phyloP scores from a whole-genome alignment of 352 stramenopile genomes.

The Phytophthora europaea region DNA sequence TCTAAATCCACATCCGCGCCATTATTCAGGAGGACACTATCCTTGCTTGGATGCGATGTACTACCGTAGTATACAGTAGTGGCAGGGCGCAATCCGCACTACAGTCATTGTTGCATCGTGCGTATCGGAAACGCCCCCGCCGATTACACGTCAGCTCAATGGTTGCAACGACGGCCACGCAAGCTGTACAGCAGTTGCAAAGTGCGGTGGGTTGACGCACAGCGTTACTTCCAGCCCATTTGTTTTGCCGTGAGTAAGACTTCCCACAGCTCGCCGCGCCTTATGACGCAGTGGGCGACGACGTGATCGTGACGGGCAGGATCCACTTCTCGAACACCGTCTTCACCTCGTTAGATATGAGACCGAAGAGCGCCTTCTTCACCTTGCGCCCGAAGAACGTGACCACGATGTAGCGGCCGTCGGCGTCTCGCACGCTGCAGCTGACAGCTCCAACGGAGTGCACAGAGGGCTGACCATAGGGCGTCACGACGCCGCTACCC shows the following conservation, averaged over 20 bases:
- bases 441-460: not conserved
- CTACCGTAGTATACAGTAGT: too few relatives aligned
- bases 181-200: too few relatives aligned
- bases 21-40: slow-evolving; percentile 1
- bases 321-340: slow-evolving; percentile 90
- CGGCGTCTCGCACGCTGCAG: slow-evolving; percentile 37
- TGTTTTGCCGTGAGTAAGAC: too few relatives aligned
- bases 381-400: slow-evolving; percentile 86
- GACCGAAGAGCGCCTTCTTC: slow-evolving; percentile 85
- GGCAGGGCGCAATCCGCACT: too few relatives aligned
- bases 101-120: too few relatives aligned
- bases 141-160: too few relatives aligned
- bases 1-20: not conserved
- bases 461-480: slow-evolving; percentile 36
- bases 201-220: too few relatives aligned
- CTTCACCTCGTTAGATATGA: slow-evolving; percentile 90
- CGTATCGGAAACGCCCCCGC: too few relatives aligned
- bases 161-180: too few relatives aligned
- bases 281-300: slow-evolving; percentile 51
- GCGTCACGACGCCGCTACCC: slow-evolving; percentile 29
- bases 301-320: slow-evolving; percentile 69
- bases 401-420: slow-evolving; percentile 67
- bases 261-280: too few relatives aligned
- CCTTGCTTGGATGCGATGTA: slow-evolving; percentile 6
- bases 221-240: too few relatives aligned